phyloP scores from a whole-genome alignment of 768 basidiomycete genomes.

The Tremella mesenterica region DNA sequence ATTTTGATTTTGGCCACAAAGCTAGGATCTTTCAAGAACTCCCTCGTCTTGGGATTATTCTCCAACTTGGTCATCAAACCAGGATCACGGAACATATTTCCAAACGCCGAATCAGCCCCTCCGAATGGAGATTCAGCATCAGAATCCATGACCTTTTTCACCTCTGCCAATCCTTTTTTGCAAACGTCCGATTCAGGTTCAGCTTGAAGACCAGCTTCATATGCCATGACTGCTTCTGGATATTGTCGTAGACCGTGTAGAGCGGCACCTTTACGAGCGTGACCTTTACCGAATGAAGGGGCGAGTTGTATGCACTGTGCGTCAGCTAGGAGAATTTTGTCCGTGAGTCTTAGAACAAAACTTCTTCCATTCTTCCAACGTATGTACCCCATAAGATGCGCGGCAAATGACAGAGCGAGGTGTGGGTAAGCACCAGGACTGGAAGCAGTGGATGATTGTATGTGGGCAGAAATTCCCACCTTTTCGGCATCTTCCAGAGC shows the following conservation, averaged over 20 bases:
- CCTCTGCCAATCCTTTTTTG: slow-evolving; percentile 80
- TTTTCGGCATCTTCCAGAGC: slow-evolving; percentile 84
- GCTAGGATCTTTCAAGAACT: slow-evolving; percentile 69
- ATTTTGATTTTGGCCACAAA: slow-evolving; percentile 60
- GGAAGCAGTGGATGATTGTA: not conserved
- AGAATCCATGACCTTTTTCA: slow-evolving; percentile 71
- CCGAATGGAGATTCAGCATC: slow-evolving; percentile 17
- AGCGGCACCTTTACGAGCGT: slow-evolving; percentile 84
- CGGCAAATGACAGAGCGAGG: no score
- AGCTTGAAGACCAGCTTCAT: slow-evolving; percentile 68
- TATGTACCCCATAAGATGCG: no score
- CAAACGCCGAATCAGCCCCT: slow-evolving; percentile 55
- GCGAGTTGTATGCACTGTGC: slow-evolving; percentile 72
- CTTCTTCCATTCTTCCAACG: no score
- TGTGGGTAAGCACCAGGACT: no score
- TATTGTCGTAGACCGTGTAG: slow-evolving; percentile 71
- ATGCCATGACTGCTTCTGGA: slow-evolving; percentile 74
- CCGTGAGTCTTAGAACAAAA: no score
- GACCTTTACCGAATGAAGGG: slow-evolving; percentile 80
- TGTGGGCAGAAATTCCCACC: slow-evolving; percentile 50
- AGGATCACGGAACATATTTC: slow-evolving; percentile 74
- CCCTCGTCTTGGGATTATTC: slow-evolving; percentile 72
- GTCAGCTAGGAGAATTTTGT: no score
- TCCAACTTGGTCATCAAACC: slow-evolving; percentile 74
- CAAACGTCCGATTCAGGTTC: slow-evolving; percentile 70